Evolutionary conservation across 2,329 filamentous ascomycete genomes (phyloP), one percentile per base, ranked within the genome.

Genomic region (Beauveria varroae): DNA sequence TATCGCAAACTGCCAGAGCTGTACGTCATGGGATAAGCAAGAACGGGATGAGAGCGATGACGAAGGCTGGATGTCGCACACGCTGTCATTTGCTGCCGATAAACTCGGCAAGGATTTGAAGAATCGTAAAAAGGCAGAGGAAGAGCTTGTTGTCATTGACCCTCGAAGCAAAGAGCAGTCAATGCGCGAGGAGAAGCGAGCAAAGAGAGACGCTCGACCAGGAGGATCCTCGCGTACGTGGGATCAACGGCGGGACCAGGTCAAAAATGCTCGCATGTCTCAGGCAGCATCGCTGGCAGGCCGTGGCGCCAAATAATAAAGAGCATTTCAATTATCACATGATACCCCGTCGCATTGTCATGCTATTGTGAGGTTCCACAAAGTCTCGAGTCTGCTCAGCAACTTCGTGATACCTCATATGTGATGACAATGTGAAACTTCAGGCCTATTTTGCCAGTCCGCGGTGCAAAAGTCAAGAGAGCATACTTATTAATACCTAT

Each of bases 1-100:
- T 73, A 96, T 99, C 65, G 90, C 89, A 54, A 90, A 96, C 68
- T 99, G 95, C 73, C 91, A 96, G 71, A 96, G 91, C 50, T 98
- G 95, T 73, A 86, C 85, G 62, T 84, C 88, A 0, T 96, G 93
- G 91, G 89, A 96, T 69, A 82, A 86, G 67, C 80, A 79, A 46
- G 84, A 80, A 3, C 78, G 79, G 14, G 78, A 81, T 24, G 84
- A 87, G 3, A 82, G 80, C 66, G 83, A 85, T 63, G 85, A 85
- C 54, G 80, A 83, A 54, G 87, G 86, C 8, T 98, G 93, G 93
- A 90, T 97, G 86, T 85, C 85, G 4, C 93, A 98, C 72, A 81
- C 85, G 10, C 79, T 99, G 41, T 90, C 84, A 51, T 98, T 97
- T 72, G 89, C 88, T 43, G 95, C 93, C 64, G 95, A 98, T 68